phyloP scores from a whole-genome alignment of 495 filamentous ascomycete genomes.

The Astrocystis sublimbata region DNA sequence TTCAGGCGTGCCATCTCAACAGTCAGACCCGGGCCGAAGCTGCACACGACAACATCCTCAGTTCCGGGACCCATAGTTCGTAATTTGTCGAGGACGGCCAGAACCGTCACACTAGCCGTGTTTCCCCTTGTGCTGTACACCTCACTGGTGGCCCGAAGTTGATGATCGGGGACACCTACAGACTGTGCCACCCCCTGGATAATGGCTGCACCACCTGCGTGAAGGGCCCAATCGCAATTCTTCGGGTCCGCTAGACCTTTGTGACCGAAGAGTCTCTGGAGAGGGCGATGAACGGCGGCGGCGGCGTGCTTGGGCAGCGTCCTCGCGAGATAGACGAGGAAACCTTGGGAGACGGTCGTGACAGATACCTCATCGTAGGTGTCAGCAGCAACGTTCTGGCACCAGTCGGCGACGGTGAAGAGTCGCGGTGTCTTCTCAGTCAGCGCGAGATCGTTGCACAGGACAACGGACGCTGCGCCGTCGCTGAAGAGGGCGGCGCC shows the following conservation, averaged over 20 bases:
- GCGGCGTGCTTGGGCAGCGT: conserved; percentile 23
- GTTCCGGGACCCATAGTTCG: conserved; percentile 36
- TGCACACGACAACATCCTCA: conserved; percentile 42
- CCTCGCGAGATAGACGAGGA: neutral
- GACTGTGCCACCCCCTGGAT: conserved; percentile 41
- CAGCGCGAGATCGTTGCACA: conserved; percentile 40
- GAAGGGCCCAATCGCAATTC: conserved; percentile 52
- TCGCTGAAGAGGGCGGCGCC: conserved; percentile 48
- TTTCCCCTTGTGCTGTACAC: conserved; percentile 12
- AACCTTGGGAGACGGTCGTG: conserved; percentile 36
- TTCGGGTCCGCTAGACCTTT: neutral
- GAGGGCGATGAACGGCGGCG: conserved; percentile 17
- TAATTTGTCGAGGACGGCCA: conserved; percentile 43
- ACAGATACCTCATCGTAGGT: conserved; percentile 31
- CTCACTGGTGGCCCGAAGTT: conserved; percentile 27
- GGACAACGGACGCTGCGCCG: conserved; percentile 46
- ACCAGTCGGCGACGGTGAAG: conserved; percentile 20
- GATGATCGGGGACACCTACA: conserved; percentile 37
- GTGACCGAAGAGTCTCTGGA: conserved; percentile 14
- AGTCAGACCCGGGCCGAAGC: conserved; percentile 50
- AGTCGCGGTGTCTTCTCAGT: conserved; percentile 14
- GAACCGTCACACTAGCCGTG: conserved; percentile 26
- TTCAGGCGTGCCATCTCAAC: conserved; percentile 41
- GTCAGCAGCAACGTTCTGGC: conserved; percentile 31
- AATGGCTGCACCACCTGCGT: conserved; percentile 51